Base-by-base conservation (phyloP, 2,329 filamentous ascomycete species). In the Sclerotinia spermophila region DNA sequence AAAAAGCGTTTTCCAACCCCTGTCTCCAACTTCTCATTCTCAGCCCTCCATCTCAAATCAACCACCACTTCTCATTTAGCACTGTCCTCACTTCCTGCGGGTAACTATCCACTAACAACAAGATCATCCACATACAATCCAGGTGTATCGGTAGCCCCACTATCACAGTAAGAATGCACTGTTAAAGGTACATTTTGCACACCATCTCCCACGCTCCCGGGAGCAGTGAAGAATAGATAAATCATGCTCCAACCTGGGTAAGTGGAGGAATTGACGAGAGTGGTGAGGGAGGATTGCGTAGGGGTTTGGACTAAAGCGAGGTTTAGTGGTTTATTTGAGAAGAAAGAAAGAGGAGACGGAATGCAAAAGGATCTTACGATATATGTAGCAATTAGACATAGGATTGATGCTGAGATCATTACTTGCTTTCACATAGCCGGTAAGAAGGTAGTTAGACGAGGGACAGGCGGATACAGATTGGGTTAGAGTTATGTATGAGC, bases 161-260 rank as follows among this genome's bases (percentile, higher is more conserved):
- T 53, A 30, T 65, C 35, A 65, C 62, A 65, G 27, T 40, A 65
- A 30, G 62, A 38, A 24, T 53, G 62, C 33, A 65, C 33, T 5
- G 33, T 30, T 5, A 65, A 27, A 8, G 38, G 45, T 0, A 65
- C 24, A 65, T 21, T 8, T 17, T 65, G 62, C 10, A 19, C 15
- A 7, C 62, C 62, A 15, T 15, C 45, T 11, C 45, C 45, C 0
- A 48, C 48, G n/a, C n/a, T 53, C 27, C 48, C 5, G 1, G 62
- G 62, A 30, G 62, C 33, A 35, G 45, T 53, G n/a, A 65, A 65
- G 45, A 65, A 65, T 21, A 65, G 45, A 40, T 65, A 65, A 5
- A 65, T 21, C 62, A 65, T 65, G 45, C 62, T 65, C 62, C 62
- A 65, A 8, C 62, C 62, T 8, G 45, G 45, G 17, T 55, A 66